phyloP scores from a whole-genome alignment of 768 basidiomycete genomes.

The Leucocoprinus sp. region DNA sequence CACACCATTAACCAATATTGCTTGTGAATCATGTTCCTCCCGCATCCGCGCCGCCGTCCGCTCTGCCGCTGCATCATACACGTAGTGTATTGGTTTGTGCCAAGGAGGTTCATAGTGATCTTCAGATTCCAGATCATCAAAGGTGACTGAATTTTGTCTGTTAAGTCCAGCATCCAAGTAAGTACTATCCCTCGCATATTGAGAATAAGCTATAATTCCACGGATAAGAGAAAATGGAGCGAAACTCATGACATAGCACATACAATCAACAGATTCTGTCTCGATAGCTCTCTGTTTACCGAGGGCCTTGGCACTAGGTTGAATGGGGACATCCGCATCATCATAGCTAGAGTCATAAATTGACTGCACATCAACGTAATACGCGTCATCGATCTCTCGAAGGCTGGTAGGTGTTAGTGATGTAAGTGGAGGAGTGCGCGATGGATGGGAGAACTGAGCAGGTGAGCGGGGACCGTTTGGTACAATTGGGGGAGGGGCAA shows the following conservation, averaged over 20 bases:
- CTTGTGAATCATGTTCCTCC: slow-evolving; percentile 25
- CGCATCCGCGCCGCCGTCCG: slow-evolving; percentile 53
- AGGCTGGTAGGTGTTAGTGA: slow-evolving; percentile 27
- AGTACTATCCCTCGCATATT: not conserved
- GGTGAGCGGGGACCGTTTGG: slow-evolving; percentile 70
- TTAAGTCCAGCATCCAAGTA: not conserved
- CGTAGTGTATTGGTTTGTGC: slow-evolving; percentile 56
- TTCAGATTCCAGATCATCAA: slow-evolving; percentile 11
- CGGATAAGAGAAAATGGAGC: no score
- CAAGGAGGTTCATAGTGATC: slow-evolving; percentile 22
- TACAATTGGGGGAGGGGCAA: slow-evolving; percentile 59
- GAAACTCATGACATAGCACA: slow-evolving; percentile 17
- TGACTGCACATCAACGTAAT: not conserved
- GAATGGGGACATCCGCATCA: slow-evolving; percentile 32
- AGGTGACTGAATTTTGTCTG: slow-evolving; percentile 4
- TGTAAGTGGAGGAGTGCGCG: slow-evolving; percentile 71
- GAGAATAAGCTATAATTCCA: not conserved
- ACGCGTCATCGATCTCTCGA: slow-evolving; percentile 7
- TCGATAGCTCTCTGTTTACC: slow-evolving; percentile 71
- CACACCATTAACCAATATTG: slow-evolving; percentile 11
- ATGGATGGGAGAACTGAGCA: slow-evolving; percentile 33
- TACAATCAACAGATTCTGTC: slow-evolving; percentile 34
- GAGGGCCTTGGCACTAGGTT: slow-evolving; percentile 81
- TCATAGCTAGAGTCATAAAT: not conserved
- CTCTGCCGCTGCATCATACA: slow-evolving; percentile 92